Evolutionary conservation across 2,329 filamentous ascomycete genomes (phyloP).

Genomic region (Stachybotrys elegans): DNA sequence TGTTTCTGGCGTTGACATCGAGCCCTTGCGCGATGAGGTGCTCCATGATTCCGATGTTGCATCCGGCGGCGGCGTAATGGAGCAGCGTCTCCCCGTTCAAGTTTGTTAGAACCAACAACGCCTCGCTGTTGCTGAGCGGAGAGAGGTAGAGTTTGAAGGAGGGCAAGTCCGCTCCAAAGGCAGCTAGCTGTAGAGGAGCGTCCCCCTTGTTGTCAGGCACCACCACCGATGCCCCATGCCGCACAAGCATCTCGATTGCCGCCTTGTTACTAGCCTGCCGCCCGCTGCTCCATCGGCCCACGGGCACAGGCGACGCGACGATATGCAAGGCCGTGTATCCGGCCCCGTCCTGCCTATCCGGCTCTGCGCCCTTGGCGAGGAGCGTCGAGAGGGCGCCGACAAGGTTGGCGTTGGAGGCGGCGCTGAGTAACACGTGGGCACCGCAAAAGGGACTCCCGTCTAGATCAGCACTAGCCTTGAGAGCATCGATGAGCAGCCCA

Average conservation of each 20-base stretch:
- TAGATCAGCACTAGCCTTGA: constrained; percentile 8
- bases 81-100: constrained; percentile 15
- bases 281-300: constrained; percentile 1
- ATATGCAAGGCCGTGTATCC: constrained; percentile 13
- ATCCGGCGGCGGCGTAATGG: constrained; percentile 18
- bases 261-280: neutral
- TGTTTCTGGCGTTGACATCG: constrained; percentile 12
- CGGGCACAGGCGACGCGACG: constrained; percentile 5
- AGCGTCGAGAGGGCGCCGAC: constrained; percentile 12
- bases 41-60: constrained; percentile 11
- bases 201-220: neutral
- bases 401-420: constrained; percentile 4
- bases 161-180: neutral
- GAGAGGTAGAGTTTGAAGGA: no score
- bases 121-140: no score
- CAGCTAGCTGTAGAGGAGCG: neutral
- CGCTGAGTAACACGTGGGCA: constrained; percentile 1
- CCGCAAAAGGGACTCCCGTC: neutral
- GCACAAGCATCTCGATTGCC: neutral
- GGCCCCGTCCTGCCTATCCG: constrained; percentile 4
- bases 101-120: constrained; percentile 9
- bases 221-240: neutral
- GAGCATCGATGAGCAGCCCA: constrained; percentile 7
- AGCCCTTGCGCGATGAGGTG: constrained; percentile 10
- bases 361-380: constrained; percentile 14